Percentiles rank a stretch among this genome's conserved stretches.
phyloP scores from a whole-genome alignment of 139 green algal genomes.

The Nannochloris sp. region DNA sequence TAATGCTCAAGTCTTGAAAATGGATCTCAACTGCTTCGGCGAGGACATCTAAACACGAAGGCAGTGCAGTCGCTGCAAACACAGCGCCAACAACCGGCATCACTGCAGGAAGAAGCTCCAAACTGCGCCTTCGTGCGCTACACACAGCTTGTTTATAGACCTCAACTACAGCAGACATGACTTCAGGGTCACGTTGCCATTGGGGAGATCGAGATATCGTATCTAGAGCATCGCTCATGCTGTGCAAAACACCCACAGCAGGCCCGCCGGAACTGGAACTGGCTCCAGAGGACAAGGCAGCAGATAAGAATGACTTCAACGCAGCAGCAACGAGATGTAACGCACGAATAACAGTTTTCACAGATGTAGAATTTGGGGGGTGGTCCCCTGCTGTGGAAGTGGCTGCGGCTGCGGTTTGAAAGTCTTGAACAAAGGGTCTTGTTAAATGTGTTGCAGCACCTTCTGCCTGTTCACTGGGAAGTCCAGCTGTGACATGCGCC shows the following conservation, averaged over 20 bases:
- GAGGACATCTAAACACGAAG: constrained; percentile 38
- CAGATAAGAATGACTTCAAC: constrained; percentile 12
- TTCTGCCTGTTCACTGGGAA: constrained; percentile 17
- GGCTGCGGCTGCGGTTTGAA: constrained; percentile 14
- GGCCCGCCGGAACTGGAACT: constrained; percentile 7
- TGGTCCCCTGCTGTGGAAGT: background rate
- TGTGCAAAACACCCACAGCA: constrained; percentile 30
- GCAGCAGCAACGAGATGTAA: constrained; percentile 43
- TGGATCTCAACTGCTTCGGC: constrained; percentile 46
- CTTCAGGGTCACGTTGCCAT: constrained; percentile 25
- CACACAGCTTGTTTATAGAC: constrained; percentile 38
- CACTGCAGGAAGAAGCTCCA: constrained; percentile 40
- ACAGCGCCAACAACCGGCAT: constrained; percentile 23
- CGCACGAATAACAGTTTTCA: constrained; percentile 26
- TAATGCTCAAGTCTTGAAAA: constrained; percentile 13
- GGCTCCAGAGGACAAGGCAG: background rate
- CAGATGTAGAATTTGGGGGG: background rate
- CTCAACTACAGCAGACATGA: constrained; percentile 38
- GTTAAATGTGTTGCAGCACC: constrained; percentile 4
- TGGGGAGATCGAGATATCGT: constrained; percentile 23
- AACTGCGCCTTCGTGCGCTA: constrained; percentile 11
- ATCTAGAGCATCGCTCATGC: constrained; percentile 30
- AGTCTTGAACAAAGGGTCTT: background rate
- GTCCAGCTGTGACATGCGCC: constrained; percentile 34
- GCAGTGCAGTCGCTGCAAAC: constrained; percentile 22